Evolutionary conservation across 768 basidiomycete genomes (phyloP), one percentile per base, ranked within the genome.

Genomic region (Basidioascus undulatus): DNA sequence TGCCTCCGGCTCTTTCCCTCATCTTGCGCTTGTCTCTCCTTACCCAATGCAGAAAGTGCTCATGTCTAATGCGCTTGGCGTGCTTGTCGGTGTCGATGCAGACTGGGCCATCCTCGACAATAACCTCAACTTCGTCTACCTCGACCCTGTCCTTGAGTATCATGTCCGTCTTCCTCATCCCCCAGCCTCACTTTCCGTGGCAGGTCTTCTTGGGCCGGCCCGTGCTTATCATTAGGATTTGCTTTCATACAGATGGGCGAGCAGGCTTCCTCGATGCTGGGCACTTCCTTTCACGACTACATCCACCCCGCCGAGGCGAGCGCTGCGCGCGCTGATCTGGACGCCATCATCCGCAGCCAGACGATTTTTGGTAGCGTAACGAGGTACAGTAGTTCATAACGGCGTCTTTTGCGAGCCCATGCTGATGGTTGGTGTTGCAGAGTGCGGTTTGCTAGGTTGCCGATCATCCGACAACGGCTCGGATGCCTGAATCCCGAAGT

Each of bases 351-450:
- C 6, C 39, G 44, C n/a, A 35, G 37, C 4, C 35, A 31, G 1
- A 44, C 48, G 31, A 47, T 53, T 9, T 53, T 51, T 25, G 52
- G 52, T 7, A 51, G 48, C 30, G 49, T 53, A 15, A 51, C 52
- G 2, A 41, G 50, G 52, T 51, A 38, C 32, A 47, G 35, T 25
- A n/a, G n/a, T 8, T 13, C 9, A 18, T 32, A 18, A 3, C 30
- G 24, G 5, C 39, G 9, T 19, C n/a, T 20, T 12, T 27, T 13
- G 13, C 8, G 2, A n/a, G 18, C 23, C 0, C 25, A 3, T 16
- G 18, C 15, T 9, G 1, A 19, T 16, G 4, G 10, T 24, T 35
- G 21, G 19, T 5, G 4, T 21, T 4, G 6, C 12, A 5, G 8
- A 11, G 1, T 20, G 20, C 18, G 18, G 15, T 37, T 10, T 7